Conservation (phyloP, 768 basidiomycete genomes). For the Gymnopilus junonius region DNA sequence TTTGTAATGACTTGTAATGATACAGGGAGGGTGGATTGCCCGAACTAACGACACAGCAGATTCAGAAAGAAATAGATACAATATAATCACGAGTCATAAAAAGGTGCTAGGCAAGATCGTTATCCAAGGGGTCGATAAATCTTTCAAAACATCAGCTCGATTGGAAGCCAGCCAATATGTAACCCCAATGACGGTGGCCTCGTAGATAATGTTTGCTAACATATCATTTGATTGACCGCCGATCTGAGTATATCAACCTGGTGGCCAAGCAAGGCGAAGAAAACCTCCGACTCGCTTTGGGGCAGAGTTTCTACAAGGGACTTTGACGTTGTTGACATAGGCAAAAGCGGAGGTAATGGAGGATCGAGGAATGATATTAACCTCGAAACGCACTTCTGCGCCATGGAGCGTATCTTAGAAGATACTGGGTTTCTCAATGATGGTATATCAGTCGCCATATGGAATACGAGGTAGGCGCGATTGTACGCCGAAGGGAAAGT, state of each 20-base stretch:
- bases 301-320: slow-evolving; percentile 21
- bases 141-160: slow-evolving; percentile 19
- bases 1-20: no score
- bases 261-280: slow-evolving; percentile 23
- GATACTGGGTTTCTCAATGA: slow-evolving; percentile 22
- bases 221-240: slow-evolving; percentile 19
- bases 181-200: slow-evolving; percentile 29
- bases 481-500: slow-evolving; percentile 26
- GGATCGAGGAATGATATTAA: slow-evolving; percentile 16
- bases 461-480: slow-evolving; percentile 25
- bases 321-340: background rate
- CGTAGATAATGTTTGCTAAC: slow-evolving; percentile 25
- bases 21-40: no score
- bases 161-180: slow-evolving; percentile 25
- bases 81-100: background rate
- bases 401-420: slow-evolving; percentile 15
- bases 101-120: background rate
- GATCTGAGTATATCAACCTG: slow-evolving; percentile 17
- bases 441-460: slow-evolving; percentile 23
- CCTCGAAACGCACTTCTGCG: slow-evolving; percentile 6
- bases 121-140: slow-evolving; percentile 16
- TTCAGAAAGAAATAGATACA: slow-evolving; percentile 13
- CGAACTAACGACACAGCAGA: no score
- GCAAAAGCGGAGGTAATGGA: slow-evolving; percentile 4
- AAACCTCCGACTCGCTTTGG: slow-evolving; percentile 22